phyloP scores from a whole-genome alignment of 306 rosid species.

The Datisca glomerata region DNA sequence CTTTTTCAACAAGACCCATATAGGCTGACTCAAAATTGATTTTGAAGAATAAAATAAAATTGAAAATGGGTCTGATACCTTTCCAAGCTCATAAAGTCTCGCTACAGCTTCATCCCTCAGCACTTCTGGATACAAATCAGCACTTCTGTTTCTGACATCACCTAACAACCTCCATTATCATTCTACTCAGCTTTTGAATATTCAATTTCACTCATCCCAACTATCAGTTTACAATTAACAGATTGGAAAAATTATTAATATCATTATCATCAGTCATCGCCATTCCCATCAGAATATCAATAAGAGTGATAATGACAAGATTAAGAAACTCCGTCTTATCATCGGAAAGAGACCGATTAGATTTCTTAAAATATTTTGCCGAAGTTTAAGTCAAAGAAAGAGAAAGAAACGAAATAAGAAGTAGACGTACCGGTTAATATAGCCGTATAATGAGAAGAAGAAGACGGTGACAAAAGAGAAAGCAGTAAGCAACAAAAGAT shows the following conservation, averaged over 20 bases:
- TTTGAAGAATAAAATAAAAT: no score
- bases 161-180: conserved; percentile 41
- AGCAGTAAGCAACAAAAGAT: conserved; percentile 13
- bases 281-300: not conserved
- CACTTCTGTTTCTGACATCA: conserved; percentile 33
- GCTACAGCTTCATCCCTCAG: conserved; percentile 79
- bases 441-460: conserved; percentile 19
- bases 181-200: conserved; percentile 18
- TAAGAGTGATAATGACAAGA: no score
- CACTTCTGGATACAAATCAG: conserved; percentile 52
- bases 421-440: conserved; percentile 25
- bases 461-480: conserved; percentile 13
- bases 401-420: not conserved
- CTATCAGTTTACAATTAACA: not conserved
- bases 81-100: conserved; percentile 66
- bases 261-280: not conserved
- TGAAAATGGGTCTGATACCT: no score
- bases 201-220: not conserved
- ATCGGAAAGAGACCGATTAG: no score
- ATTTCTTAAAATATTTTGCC: not conserved
- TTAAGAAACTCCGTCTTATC: no score
- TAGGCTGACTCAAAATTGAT: no score
- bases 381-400: not conserved
- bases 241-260: not conserved
- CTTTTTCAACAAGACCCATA: no score